A percentile compares a stretch with the other conserved stretches of the same genome.
Evolutionary conservation across 2,329 filamentous ascomycete species (phyloP).

Genomic region (Paracamarosporium sp.): DNA sequence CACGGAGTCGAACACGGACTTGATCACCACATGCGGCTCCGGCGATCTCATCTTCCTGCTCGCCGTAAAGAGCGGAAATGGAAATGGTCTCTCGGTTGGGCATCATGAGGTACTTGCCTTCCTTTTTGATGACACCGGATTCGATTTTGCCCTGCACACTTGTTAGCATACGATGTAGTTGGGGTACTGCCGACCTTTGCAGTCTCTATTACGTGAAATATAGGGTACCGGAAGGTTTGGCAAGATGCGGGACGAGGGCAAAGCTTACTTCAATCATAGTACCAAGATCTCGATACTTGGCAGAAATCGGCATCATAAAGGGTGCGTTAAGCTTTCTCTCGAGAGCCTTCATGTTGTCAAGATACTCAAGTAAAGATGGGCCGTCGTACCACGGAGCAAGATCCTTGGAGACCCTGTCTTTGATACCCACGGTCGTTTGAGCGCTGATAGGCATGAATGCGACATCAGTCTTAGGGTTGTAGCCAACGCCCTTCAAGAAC

Average conservation of each 20-base stretch:
- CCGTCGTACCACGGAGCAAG: conserved; percentile 84
- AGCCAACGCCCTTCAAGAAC: conserved; percentile 91
- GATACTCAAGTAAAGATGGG: conserved; percentile 90
- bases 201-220: too few species aligned
- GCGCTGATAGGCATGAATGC: conserved; percentile 97
- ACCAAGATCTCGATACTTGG: conserved; percentile 96
- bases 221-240: too few species aligned
- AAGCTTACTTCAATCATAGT: conserved; percentile 92
- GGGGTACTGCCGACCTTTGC: too few species aligned
- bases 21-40: conserved; percentile 92
- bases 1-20: conserved; percentile 87
- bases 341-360: conserved; percentile 90
- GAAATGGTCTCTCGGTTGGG: conserved; percentile 85
- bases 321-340: conserved; percentile 97
- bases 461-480: conserved; percentile 92
- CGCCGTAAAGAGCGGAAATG: conserved; percentile 86
- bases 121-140: conserved; percentile 92
- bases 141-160: conserved; percentile 78
- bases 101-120: conserved; percentile 88
- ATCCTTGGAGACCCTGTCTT: conserved; percentile 78
- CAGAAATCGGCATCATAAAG: conserved; percentile 98
- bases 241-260: too few species aligned
- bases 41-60: conserved; percentile 90
- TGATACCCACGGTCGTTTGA: conserved; percentile 82
- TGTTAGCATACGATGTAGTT: too few species aligned